Evolutionary conservation across 495 filamentous ascomycete genomes (phyloP), one percentile per base, ranked within the genome.

Genomic region (Aspergillus indologenus): DNA sequence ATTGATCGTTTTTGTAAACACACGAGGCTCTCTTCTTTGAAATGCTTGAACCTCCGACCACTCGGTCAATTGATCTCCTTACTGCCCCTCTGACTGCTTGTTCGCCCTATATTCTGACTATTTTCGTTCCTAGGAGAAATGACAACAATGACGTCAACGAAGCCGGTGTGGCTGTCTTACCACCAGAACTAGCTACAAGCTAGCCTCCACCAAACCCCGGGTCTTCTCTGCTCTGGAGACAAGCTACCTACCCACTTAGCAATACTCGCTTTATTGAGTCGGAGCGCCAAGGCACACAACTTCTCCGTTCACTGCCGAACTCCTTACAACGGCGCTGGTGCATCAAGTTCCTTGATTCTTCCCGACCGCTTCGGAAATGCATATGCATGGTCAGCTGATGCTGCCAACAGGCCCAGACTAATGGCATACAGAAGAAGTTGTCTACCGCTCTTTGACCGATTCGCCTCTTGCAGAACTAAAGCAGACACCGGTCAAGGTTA

Each of bases 151-250:
- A 51, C 48, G 48, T 51, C 48, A 51, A 24, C 14, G 8, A 51
- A 34, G 14, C 48, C 48, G 24, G 24, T 51, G 48, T 51, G 48
- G 48, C 48, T 51, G 48, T 51, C 48, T 31, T 31, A 51, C 31
- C 24, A 31, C 22, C 24, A 12, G 23, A n/a, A 31, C 23, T 51
- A 51, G 22, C 23, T 26, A 51, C n/a, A 17, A 29, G n/a, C 44
- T 55, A 14, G 52, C 44, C 34, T 40, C 40, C 34, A 52, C 19
- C 59, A 61, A 57, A 61, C 54, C 59, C 59, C 54, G 54, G 52
- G 44, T 60, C 22, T 48, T 23, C 53, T 31, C 43, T 51, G 52
- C 34, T 40, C 5, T 15, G 6, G 12, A 31, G 12, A 29, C 26
- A 9, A 26, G 18, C 3, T 2, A 42, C 26, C 51, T 53, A 17